phyloP scores from a whole-genome alignment of 2,329 filamentous ascomycete genomes.

The Domatiomyces catenatus region DNA sequence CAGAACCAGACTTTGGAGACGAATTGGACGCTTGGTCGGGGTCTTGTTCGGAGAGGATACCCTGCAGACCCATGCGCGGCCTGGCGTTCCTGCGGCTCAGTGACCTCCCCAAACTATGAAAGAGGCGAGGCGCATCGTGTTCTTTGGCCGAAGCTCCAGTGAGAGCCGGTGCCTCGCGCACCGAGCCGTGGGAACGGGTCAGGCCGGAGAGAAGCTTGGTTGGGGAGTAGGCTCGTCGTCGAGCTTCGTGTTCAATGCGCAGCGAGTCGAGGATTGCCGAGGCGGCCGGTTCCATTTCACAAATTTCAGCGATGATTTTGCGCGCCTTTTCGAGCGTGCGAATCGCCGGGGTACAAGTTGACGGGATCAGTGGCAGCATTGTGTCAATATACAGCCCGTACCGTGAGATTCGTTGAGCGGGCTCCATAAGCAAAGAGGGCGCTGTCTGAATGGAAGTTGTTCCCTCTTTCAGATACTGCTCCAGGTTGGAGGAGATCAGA shows the following conservation, averaged over 20 bases:
- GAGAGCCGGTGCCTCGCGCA: conserved; percentile 14
- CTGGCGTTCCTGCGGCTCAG: conserved; percentile 13
- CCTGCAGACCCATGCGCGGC: conserved; percentile 10
- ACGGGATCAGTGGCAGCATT: conserved; percentile 35
- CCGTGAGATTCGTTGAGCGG: conserved; percentile 80
- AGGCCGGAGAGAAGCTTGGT: conserved; percentile 16
- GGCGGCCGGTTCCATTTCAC: conserved; percentile 65
- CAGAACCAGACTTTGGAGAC: neutral
- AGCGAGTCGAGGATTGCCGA: conserved; percentile 23
- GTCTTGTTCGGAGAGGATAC: conserved; percentile 15
- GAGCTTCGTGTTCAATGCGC: conserved; percentile 16
- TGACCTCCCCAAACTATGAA: conserved; percentile 14
- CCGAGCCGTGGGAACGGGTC: conserved; percentile 12
- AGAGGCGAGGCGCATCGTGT: conserved; percentile 12
- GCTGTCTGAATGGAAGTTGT: conserved; percentile 66
- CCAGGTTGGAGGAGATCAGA: conserved; percentile 68
- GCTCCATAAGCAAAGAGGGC: conserved; percentile 85
- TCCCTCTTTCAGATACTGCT: conserved; percentile 57
- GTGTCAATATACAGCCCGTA: conserved; percentile 96
- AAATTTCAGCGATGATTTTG: conserved; percentile 91
- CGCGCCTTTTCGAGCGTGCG: conserved; percentile 68
- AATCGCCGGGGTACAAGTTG: conserved; percentile 13
- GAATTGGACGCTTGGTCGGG: conserved; percentile 14
- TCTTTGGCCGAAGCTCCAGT: conserved; percentile 10
- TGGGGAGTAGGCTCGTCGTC: conserved; percentile 11